Evolutionary conservation across 1,284 basidiomycete species (phyloP), one percentile per base, ranked within the genome.

Genomic region (Moesziomyces sp.): DNA sequence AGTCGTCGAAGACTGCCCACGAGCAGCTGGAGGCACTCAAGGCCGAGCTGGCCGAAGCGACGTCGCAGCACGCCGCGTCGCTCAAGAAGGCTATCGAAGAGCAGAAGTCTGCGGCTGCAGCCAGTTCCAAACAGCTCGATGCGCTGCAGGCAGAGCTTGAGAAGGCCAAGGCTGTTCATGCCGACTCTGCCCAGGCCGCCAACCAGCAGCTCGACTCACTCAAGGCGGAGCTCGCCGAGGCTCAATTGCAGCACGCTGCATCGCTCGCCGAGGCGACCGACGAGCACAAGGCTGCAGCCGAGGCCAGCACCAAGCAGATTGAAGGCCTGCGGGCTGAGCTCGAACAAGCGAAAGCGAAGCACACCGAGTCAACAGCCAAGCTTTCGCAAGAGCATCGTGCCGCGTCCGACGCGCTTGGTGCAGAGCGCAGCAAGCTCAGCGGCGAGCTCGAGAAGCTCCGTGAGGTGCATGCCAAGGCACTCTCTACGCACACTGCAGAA

Each of bases 371-470:
- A 14, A 8, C 38, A 14, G 50, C 50, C 28, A 23, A 23, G 18
- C 16, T 30, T 24, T n/a, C 42, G n/a, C 16, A 45, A 24, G 48
- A 65, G 43, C 56, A 65, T 48, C 51, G 55, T 16, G 18, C 38
- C 11, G 44, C 45, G 18, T 28, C 28, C 19, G 58, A 67, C 54
- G 18, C 59, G n/a, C 45, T 49, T 18, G 40, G 38, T 8, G 48
- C 62, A 19, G 62, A 62, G 21, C 50, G 38, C 16, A 11, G 45
- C 30, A 46, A 55, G 35, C 54, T 59, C 24, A 42, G 4, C 21
- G 28, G 45, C 5, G 50, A 62, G 44, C 66, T 69, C n/a, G 52
- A 61, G 6, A 30, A 52, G 23, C 21, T 64, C 21, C 60, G 58
- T 52, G 52, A 48, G 19, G 55, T 47, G 26, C 63, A 66, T 48